Evolutionary conservation across 2,329 filamentous ascomycete genomes (phyloP).

Genomic region (Aspergillus costaricaensis): DNA sequence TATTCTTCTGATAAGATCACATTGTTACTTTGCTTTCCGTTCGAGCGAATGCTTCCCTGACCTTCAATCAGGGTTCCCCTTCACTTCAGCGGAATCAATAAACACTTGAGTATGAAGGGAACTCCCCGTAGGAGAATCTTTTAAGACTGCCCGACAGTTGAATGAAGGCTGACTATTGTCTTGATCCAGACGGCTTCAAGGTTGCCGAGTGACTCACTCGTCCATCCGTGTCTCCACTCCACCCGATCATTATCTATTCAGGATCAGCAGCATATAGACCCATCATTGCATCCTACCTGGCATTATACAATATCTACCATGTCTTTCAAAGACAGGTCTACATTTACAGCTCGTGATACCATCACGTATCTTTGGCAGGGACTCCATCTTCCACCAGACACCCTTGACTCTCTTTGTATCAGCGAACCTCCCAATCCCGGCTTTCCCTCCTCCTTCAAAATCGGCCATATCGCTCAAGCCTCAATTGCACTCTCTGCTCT

Average conservation of each 20-base stretch:
- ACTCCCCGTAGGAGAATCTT: not conserved
- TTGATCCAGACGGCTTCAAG: not conserved
- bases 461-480: slow-evolving; percentile 55
- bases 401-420: slow-evolving; percentile 24
- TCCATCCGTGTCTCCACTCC: no score
- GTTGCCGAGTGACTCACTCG: no score
- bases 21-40: not conserved
- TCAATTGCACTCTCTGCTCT: slow-evolving; percentile 56
- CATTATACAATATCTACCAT: not conserved
- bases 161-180: not conserved
- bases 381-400: slow-evolving; percentile 18
- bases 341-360: slow-evolving; percentile 10
- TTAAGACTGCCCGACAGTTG: not conserved
- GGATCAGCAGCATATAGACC: not conserved
- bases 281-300: not conserved
- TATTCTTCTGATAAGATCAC: not conserved
- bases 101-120: not conserved
- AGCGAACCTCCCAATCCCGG: slow-evolving; percentile 4
- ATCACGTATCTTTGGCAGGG: slow-evolving; percentile 22
- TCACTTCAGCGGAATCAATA: not conserved
- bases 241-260: not conserved
- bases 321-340: not conserved
- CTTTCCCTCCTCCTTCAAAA: slow-evolving; percentile 56
- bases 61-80: not conserved
- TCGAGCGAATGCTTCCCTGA: not conserved